These are phyloP conservation scores for Penicillium taxi DNA, from an alignment of 495 filamentous ascomycete species.

Conservation along the genomic window DNA sequence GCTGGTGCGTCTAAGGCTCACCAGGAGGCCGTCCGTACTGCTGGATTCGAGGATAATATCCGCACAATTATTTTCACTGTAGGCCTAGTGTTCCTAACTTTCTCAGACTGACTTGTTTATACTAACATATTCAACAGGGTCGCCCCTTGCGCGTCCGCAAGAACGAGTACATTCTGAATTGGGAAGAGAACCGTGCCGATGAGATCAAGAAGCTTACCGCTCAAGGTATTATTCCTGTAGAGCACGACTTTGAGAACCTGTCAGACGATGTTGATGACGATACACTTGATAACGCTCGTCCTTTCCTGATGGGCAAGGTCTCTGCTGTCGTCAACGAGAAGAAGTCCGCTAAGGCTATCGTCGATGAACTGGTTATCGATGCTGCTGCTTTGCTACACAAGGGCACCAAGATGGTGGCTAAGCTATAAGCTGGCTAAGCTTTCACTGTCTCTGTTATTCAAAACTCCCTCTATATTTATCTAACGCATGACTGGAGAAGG, in stretches of 20 bases:
- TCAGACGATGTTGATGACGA: conserved; percentile 66
- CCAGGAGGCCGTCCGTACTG: conserved; percentile 91
- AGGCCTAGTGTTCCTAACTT: conserved; percentile 15
- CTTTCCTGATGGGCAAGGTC: conserved; percentile 94
- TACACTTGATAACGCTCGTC: conserved; percentile 81
- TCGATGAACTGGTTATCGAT: conserved; percentile 89
- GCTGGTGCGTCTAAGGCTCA: conserved; percentile 89
- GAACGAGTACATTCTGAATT: conserved; percentile 88
- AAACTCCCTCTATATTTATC: too few species aligned
- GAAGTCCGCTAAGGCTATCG: conserved; percentile 84
- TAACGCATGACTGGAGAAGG: too few species aligned
- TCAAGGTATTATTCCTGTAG: conserved; percentile 86
- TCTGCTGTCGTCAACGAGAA: conserved; percentile 88
- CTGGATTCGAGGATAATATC: conserved; percentile 88
- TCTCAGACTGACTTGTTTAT: not conserved
- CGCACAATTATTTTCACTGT: conserved; percentile 96
- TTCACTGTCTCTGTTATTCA: conserved; percentile 3
- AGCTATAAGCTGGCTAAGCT: conserved; percentile 50
- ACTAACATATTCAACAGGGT: conserved; percentile 45
- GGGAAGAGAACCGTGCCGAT: conserved; percentile 80
- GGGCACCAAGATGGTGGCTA: conserved; percentile 57
- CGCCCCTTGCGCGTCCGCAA: conserved; percentile 87
- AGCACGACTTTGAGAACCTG: conserved; percentile 85
- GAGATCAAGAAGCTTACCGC: conserved; percentile 88
- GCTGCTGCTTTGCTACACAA: conserved; percentile 61